Evolutionary conservation across 495 filamentous ascomycete species (phyloP), one percentile per base, ranked within the genome.

Genomic region (Aeminium ludgeri): DNA sequence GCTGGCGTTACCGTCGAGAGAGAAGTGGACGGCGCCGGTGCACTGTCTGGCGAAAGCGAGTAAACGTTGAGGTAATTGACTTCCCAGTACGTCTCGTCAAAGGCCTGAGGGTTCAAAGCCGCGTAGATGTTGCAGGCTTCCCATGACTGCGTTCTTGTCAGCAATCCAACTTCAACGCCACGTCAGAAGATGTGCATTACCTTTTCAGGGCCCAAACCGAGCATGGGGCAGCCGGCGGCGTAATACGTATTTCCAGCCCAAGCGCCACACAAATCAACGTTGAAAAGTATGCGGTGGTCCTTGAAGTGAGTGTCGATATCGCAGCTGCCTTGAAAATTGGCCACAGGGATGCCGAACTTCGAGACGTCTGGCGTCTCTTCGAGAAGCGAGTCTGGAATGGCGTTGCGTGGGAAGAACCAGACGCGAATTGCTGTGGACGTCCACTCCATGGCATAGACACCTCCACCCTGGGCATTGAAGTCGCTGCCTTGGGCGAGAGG

Each of bases 191-290:
- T n/a, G 11, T 6, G 10, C 23, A 2, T 2, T 19, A 40, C 38
- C 10, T 40, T 20, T 2, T 16, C 18, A 10, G 38, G 38, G n/a
- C 30, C 28, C n/a, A 40, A 25, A 25, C 31, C 31, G 5, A 33
- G 31, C n/a, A 29, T 29, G 6, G 50, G 50, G 39, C 55, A 57
- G 13, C 40, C 41, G 37, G 46, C 33, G 20, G 33, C 13, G 4
- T 20, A 20, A 15, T 45, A 55, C 10, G 73, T 70, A 34, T 69
- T 63, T 27, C 82, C 86, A 13, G 85, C 85, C 82, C 82, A 94
- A 46, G 83, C 75, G 29, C 87, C 87, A 58, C 87, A 95, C 61
- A 94, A 85, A 1, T 76, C 80, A 0, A 74, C 80, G 59, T 96
- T 72, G 54, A 93, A 75, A 41, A 91, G 66, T 37, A 93, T 78